Evolutionary conservation across 2,329 filamentous ascomycete species (phyloP).

Genomic region (Cercospora sp.): DNA sequence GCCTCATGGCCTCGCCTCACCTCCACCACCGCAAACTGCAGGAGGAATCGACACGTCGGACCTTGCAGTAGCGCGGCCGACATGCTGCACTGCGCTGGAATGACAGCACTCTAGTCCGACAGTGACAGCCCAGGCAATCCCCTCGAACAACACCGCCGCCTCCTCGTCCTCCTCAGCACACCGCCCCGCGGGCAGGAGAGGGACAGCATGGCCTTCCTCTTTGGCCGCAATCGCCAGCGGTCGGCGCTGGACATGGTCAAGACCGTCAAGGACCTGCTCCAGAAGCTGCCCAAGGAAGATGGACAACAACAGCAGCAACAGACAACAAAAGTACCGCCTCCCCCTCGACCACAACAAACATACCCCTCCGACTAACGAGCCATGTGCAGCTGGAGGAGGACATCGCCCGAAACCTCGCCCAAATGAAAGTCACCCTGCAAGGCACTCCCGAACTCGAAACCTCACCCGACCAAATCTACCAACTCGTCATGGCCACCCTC

Average conservation of each 20-base stretch:
- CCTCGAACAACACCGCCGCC: not conserved
- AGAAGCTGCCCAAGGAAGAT: constrained; percentile 58
- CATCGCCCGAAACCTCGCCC: constrained; percentile 76
- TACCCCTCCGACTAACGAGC: constrained; percentile 5
- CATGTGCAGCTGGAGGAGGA: constrained; percentile 73
- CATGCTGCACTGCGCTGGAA: not conserved
- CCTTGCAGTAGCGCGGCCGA: constrained; percentile 5
- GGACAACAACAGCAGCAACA: constrained; percentile 48
- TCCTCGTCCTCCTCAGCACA: not conserved
- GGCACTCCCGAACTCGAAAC: constrained; percentile 89
- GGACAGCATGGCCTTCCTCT: constrained; percentile 67
- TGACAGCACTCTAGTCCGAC: not conserved
- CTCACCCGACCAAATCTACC: constrained; percentile 81
- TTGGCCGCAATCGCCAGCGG: constrained; percentile 62
- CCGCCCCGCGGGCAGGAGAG: not conserved
- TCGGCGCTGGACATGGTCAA: constrained; percentile 62
- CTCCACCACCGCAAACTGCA: not conserved
- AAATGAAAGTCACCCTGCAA: constrained; percentile 92
- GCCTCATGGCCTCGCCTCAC: not conserved
- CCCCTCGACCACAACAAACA: constrained; percentile 1
- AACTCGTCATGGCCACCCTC: constrained; percentile 80
- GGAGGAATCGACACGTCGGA: not conserved
- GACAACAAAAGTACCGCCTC: constrained; percentile 42
- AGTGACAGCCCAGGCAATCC: not conserved
- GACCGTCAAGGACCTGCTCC: constrained; percentile 63